Conservation (phyloP, 2,329 filamentous ascomycete genomes). For the Calonectria naviculata region DNA sequence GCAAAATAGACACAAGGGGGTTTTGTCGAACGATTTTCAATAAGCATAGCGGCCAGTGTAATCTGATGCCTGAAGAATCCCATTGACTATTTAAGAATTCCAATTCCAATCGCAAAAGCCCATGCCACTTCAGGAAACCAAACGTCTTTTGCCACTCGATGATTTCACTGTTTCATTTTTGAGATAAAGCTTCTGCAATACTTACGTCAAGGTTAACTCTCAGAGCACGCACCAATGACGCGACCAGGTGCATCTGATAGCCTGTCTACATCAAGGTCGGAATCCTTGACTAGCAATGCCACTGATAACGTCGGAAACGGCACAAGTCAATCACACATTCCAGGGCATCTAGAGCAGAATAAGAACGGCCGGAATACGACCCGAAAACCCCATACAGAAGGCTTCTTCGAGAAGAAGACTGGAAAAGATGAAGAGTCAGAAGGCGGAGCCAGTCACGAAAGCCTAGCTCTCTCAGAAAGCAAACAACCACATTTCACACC, state of each 20-base stretch:
- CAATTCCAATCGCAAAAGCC: too few relatives aligned
- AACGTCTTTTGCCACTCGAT: neutral
- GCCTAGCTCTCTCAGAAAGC: neutral
- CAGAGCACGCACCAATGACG: neutral
- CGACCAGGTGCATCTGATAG: neutral
- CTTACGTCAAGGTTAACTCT: too few relatives aligned
- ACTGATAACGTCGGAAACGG: neutral
- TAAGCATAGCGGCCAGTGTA: neutral
- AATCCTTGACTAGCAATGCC: neutral
- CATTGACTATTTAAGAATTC: neutral
- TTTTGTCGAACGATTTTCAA: neutral
- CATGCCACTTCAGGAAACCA: too few relatives aligned
- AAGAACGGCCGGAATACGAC: neutral
- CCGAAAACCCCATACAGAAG: too few relatives aligned
- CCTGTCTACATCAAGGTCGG: neutral
- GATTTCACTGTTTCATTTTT: neutral
- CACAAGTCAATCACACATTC: too few relatives aligned
- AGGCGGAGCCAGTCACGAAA: neutral
- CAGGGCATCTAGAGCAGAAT: neutral
- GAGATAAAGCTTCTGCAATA: neutral
- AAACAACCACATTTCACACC: neutral
- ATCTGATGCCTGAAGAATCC: too few relatives aligned
- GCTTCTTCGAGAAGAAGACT: neutral
- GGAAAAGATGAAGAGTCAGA: neutral
- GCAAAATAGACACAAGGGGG: neutral